Base-by-base conservation (phyloP, 495 filamentous ascomycete genomes). In the Recurvomyces mirabilis region DNA sequence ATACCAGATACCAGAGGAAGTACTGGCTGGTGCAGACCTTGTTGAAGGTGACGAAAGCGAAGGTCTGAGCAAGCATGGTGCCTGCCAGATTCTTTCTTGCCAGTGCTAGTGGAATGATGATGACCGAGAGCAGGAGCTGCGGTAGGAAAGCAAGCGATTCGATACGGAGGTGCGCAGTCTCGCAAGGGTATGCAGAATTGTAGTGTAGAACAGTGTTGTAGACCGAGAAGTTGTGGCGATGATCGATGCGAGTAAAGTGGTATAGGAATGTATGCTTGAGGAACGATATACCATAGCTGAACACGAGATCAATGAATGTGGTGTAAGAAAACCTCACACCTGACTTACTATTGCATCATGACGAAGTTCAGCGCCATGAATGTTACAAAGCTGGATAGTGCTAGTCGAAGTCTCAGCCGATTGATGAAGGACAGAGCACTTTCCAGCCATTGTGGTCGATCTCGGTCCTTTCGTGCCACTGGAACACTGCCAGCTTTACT, bases 11-110 rank as follows among this genome's bases (percentile, higher is more conserved):
- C 91, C 91, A 98, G 44, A 98, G 74, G 60, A 96, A 96, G 58
- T 98, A 98, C 87, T 94, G 91, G 56, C 84, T 89, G 1, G 91
- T 98, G 72, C 88, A 94, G 14, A 98, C 91, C 68, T 98, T 98
- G 60, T 98, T 98, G 45, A 94, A 96, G 4, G 84, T 78, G 5
- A 96, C 91, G 62, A 98, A 98, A 0, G 91, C 83, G 60, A 95
- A 94, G 0, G 93, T 96, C 65, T 98, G 91, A n/a, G 84, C 87
- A n/a, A 98, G 73, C 78, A 96, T 85, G n/a, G 87, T 74, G 1
- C 79, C 72, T 1, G 91, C 70, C 0, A 98, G 70, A 55, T 84
- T 77, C 57, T 75, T 82, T 62, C 89, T 94, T 6, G 84, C 84
- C n/a, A 91, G 62, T 3, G 73, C 69, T 0, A 91, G 59, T 2